These are phyloP conservation scores for Oidiodendron maius DNA, from an alignment of 495 filamentous ascomycete species.

Conservation along the genomic window DNA sequence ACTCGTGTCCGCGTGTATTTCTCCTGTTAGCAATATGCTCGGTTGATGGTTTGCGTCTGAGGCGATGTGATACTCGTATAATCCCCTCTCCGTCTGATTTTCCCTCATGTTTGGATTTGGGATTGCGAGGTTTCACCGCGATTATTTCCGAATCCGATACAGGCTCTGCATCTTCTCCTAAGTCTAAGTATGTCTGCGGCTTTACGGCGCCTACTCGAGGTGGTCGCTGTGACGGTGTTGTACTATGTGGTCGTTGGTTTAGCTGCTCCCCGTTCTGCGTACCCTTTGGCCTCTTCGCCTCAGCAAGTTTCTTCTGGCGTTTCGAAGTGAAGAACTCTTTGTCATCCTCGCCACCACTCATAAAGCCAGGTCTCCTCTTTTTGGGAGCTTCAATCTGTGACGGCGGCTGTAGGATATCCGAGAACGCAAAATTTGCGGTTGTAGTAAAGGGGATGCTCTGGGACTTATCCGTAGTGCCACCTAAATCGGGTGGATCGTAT, in stretches of 20 bases:
- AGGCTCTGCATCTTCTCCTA: conserved; percentile 17
- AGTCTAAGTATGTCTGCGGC: conserved; percentile 14
- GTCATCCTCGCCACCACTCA: conserved; percentile 12
- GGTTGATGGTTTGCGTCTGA: not conserved
- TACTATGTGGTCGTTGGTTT: not conserved
- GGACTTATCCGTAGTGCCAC: conserved; percentile 1
- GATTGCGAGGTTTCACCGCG: not conserved
- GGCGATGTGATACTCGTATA: conserved; percentile 5
- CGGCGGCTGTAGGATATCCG: conserved; percentile 13
- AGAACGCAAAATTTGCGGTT: conserved; percentile 16
- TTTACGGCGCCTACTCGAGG: conserved; percentile 12
- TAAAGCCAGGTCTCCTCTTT: conserved; percentile 10
- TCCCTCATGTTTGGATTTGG: not conserved
- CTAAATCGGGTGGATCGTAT: conserved; percentile 13
- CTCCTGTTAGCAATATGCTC: conserved; percentile 4
- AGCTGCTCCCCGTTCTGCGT: not conserved
- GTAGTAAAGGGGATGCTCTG: not conserved
- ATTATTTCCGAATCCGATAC: conserved; percentile 15
- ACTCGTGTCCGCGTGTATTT: conserved; percentile 4
- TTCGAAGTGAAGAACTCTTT: conserved; percentile 19
- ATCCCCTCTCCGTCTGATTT: conserved; percentile 8
- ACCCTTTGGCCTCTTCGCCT: conserved; percentile 2
- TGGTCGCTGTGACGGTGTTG: conserved; percentile 3
- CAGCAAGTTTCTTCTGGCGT: conserved; percentile 9
- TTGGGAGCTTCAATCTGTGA: conserved; percentile 5